These are phyloP conservation scores for Kazachstania sp. DNA, from an alignment of 1,139 yeast species.

Conservation along the genomic window DNA sequence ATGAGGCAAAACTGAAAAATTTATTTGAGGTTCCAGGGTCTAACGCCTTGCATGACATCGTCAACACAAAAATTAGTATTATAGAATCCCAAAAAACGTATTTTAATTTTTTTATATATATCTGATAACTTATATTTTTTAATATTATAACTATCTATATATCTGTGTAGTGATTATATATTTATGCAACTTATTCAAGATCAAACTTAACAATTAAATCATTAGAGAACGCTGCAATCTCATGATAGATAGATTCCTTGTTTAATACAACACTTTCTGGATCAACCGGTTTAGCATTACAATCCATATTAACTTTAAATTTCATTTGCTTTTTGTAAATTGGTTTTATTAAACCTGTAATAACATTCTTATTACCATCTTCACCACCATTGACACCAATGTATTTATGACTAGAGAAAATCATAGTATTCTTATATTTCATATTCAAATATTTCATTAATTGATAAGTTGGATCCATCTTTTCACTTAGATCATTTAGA, in stretches of 20 bases:
- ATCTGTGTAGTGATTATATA: neutral
- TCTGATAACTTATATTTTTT: neutral
- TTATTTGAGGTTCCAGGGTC: neutral
- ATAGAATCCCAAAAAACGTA: neutral
- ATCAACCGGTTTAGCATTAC: conserved; percentile 58
- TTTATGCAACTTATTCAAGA: conserved; percentile 10
- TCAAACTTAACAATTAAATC: conserved; percentile 27
- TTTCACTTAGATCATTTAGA: conserved; percentile 28
- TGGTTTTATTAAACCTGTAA: conserved; percentile 79
- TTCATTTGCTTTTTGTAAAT: conserved; percentile 43
- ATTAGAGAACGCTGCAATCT: conserved; percentile 59
- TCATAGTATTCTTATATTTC: conserved; percentile 44
- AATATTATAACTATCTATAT: neutral
- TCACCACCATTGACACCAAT: conserved; percentile 44
- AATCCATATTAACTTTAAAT: conserved; percentile 74
- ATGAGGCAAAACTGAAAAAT: too few relatives aligned
- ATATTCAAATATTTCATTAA: conserved; percentile 48
- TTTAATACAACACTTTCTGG: conserved; percentile 54
- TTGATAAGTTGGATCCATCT: conserved; percentile 49
- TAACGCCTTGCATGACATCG: too few relatives aligned
- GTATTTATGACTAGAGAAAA: conserved; percentile 53
- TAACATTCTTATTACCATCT: conserved; percentile 38
- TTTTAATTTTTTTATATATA: neutral
- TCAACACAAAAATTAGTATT: too few relatives aligned
- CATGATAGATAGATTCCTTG: conserved; percentile 64